Conservation (phyloP, 108 stramenopile species). For the Skeletonema grethae region DNA sequence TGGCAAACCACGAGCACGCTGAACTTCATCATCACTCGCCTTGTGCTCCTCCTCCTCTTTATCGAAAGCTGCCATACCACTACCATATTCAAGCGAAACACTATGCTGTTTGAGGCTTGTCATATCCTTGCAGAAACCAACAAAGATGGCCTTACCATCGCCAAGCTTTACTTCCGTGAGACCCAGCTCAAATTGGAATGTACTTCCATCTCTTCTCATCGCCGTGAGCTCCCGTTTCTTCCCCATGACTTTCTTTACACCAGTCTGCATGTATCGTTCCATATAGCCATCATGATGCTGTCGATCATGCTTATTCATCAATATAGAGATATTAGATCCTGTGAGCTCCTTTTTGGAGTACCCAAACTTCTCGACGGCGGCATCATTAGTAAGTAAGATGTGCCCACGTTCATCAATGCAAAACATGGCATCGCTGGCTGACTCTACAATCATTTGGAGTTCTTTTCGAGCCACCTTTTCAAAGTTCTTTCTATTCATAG, state of each 20-base stretch:
- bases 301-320: slow-evolving; percentile 13
- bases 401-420: slow-evolving; percentile 21
- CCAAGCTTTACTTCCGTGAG: slow-evolving; percentile 18
- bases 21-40: slow-evolving; percentile 4
- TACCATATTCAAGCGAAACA: slow-evolving; percentile 1
- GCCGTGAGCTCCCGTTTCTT: slow-evolving; percentile 25
- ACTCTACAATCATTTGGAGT: slow-evolving; percentile 24
- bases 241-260: slow-evolving; percentile 27
- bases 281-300: slow-evolving; percentile 25
- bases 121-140: slow-evolving; percentile 35
- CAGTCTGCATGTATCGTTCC: slow-evolving; percentile 23
- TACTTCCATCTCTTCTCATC: slow-evolving; percentile 23
- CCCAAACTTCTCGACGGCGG: slow-evolving; percentile 32
- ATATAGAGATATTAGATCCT: slow-evolving; percentile 28
- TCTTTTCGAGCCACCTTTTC: slow-evolving; percentile 12
- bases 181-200: slow-evolving; percentile 26
- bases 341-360: slow-evolving; percentile 20
- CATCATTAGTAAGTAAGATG: slow-evolving; percentile 28
- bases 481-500: not conserved
- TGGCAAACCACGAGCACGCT: slow-evolving; percentile 9
- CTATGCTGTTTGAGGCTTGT: slow-evolving; percentile 30
- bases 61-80: not conserved
- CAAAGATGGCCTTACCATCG: slow-evolving; percentile 31
- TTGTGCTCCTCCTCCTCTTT: slow-evolving; percentile 4
- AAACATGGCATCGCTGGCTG: slow-evolving; percentile 32